Evolutionary conservation across 306 rosid species (phyloP), one percentile per base, ranked within the genome.

Genomic region (Quercus glauca): DNA sequence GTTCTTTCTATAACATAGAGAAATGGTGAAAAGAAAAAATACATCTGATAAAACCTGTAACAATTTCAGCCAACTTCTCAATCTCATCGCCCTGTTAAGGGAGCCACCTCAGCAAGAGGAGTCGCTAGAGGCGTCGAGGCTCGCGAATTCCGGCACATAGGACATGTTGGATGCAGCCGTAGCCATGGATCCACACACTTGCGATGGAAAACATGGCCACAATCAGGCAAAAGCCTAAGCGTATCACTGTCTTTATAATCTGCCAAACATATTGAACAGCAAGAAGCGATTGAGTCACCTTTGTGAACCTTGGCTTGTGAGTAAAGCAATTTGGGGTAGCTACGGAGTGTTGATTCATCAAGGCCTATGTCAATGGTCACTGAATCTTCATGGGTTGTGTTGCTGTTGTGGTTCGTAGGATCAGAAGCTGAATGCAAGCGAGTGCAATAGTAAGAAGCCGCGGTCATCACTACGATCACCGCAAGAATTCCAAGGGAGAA

Each of bases 141-240:
- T 13, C 53, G 53, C 5, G 53, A 49, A 49, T 49, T 49, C 53
- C 53, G 5, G 17, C 53, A 49, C 1, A 49, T 43, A 1, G 84
- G 84, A 37, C 84, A 81, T 8, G 80, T 81, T 3, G 76, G 72
- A 3, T 37, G 74, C 41, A 43, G 64, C 23, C 72, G 58, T 14
- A 81, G 18, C 84, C 84, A 81, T 4, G 80, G 69, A 41, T 81
- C 84, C 9, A 81, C 72, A 37, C 84, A 81, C 4, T 20, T 31
- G 43, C 69, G 35, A 28, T 81, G 84, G 33, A 75, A 81, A 41
- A 81, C 9, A 37, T 81, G 84, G n/a, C 84, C 84, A 18, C 84
- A 81, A 26, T 81, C 80, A 19, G 84, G 84, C 26, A 81, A n/a
- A 33, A 81, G 25, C 72, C 84, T 13, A 1, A 81, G 67, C 53